A percentile compares a stretch with the other conserved stretches of the same genome.
These are phyloP conservation scores for Yamadazyma mexicana DNA, from an alignment of 1,139 yeast genomes.

Conservation along the genomic window DNA sequence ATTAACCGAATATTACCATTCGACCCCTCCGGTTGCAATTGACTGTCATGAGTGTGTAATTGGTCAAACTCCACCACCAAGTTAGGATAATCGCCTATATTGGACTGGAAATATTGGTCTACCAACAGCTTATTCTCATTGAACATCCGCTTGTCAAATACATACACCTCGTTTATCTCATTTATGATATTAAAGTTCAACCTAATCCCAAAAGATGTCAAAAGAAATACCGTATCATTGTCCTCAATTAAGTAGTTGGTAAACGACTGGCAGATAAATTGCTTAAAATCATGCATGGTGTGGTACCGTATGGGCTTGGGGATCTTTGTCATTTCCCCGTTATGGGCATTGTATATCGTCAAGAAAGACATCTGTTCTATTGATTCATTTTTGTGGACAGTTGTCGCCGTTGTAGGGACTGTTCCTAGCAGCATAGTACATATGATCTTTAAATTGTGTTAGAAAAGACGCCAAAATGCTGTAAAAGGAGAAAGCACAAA, in stretches of 20 bases:
- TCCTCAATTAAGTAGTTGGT: constrained; percentile 31
- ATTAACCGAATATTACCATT: constrained; percentile 18
- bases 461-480: too few species aligned
- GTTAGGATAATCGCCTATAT: constrained; percentile 13
- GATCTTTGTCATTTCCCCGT: constrained; percentile 32
- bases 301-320: constrained; percentile 48
- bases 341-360: constrained; percentile 41
- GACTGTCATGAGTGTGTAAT: constrained; percentile 1
- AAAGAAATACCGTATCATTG: constrained; percentile 53
- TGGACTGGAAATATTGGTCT: constrained; percentile 16
- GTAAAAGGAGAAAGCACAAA: too few species aligned
- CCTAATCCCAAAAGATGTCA: constrained; percentile 66
- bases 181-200: constrained; percentile 52
- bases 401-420: constrained; percentile 3
- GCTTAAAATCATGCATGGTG: constrained; percentile 45
- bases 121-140: constrained; percentile 12
- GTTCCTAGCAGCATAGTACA: constrained; percentile 7
- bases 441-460: too few species aligned
- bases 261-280: constrained; percentile 33
- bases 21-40: background rate
- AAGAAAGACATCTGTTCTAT: constrained; percentile 25
- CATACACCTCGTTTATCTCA: constrained; percentile 52
- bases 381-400: constrained; percentile 4
- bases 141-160: constrained; percentile 60
- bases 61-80: constrained; percentile 11